A percentile compares a stretch with the other conserved stretches of the same genome.
Evolutionary conservation across 2,329 filamentous ascomycete genomes (phyloP).

Genomic region (Talaromyces islandicus): DNA sequence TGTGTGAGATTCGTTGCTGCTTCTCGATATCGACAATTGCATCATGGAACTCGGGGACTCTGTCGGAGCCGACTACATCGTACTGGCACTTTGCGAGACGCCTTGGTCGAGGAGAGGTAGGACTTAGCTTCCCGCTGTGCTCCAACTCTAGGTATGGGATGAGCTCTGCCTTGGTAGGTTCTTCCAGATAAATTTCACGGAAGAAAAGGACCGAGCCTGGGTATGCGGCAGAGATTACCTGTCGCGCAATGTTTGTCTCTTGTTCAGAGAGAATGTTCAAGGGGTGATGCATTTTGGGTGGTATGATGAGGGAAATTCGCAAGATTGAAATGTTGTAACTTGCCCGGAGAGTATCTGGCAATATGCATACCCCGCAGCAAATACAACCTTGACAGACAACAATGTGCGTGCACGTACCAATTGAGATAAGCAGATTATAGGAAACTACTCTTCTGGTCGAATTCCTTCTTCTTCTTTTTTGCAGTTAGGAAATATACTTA

Average conservation of each 20-base stretch:
- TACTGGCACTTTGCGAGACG: conserved; percentile 51
- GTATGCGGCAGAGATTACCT: conserved; percentile 24
- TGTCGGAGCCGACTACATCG: conserved; percentile 49
- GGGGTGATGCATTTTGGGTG: conserved; percentile 17
- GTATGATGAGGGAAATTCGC: not conserved
- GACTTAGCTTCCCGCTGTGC: conserved; percentile 37
- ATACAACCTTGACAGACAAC: not conserved
- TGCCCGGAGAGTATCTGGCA: not conserved
- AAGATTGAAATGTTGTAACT: not conserved
- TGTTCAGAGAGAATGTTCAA: conserved; percentile 27
- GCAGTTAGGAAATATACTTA: not conserved
- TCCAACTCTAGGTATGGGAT: conserved; percentile 44
- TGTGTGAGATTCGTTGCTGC: conserved; percentile 37
- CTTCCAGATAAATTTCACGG: conserved; percentile 46
- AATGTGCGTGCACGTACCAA: not conserved
- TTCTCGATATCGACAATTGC: conserved; percentile 45
- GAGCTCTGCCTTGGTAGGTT: conserved; percentile 46
- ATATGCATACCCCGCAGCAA: not conserved
- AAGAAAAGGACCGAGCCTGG: conserved; percentile 34
- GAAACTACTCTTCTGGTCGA: not conserved
- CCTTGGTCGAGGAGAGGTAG: conserved; percentile 39
- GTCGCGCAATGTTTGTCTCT: conserved; percentile 30
- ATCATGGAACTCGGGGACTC: conserved; percentile 50
- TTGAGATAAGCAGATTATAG: not conserved
- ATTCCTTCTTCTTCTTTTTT: not conserved